Evolutionary conservation across 768 basidiomycete genomes (phyloP).

Genomic region (Cubamyces lactineus): DNA sequence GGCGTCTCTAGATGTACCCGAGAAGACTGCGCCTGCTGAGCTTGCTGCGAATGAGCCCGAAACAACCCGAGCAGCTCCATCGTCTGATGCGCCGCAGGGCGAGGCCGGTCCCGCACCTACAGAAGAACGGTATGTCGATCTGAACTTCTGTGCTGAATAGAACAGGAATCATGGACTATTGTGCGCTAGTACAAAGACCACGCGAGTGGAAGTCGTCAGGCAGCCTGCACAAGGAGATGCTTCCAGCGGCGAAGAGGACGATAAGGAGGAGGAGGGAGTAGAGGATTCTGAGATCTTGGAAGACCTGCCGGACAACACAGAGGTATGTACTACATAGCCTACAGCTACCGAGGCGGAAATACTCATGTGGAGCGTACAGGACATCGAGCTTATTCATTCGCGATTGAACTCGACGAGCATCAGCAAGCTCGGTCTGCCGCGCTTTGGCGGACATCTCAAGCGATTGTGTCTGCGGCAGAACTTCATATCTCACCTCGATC

Average conservation of each 20-base stretch:
- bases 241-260: slow-evolving; percentile 59
- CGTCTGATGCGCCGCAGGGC: not conserved
- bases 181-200: slow-evolving; percentile 25
- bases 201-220: slow-evolving; percentile 40
- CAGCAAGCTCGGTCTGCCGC: slow-evolving; percentile 60
- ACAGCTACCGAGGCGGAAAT: no score
- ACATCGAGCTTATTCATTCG: slow-evolving; percentile 83
- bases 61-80: not conserved
- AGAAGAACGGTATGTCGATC: slow-evolving; percentile 5
- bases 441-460: slow-evolving; percentile 72
- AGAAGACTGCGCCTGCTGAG: not conserved
- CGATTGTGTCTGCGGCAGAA: slow-evolving; percentile 88
- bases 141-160: not conserved
- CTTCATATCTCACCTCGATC: slow-evolving; percentile 70
- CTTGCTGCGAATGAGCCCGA: not conserved
- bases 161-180: not conserved
- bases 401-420: slow-evolving; percentile 66
- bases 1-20: not conserved
- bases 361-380: slow-evolving; percentile 48
- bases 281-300: slow-evolving; percentile 61
- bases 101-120: not conserved
- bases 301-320: slow-evolving; percentile 82
- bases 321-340: slow-evolving; percentile 51
- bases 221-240: slow-evolving; percentile 7
- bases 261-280: slow-evolving; percentile 37